Base-by-base conservation (phyloP, 768 basidiomycete species). In the Leucocoprinus leucothites region DNA sequence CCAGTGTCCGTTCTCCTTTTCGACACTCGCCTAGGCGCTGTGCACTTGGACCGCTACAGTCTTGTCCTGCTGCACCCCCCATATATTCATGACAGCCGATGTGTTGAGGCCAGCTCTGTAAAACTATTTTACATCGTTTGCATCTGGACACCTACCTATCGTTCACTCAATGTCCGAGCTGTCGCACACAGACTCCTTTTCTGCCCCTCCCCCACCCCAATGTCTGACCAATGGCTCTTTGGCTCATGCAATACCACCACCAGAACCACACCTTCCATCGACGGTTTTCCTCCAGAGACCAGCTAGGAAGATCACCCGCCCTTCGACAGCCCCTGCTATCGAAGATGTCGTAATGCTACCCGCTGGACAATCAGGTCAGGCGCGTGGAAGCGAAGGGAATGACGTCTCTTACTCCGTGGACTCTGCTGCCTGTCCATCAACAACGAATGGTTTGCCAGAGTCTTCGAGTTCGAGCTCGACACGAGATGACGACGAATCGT, bases 321-420 rank as follows among this genome's bases (percentile, higher is more conserved):
- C 74, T 28, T 70, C 73, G 8, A 74, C 74, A 13, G 72, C 74
- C 2, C 73, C 74, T 9, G 63, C 79, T 48, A 69, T 74, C 9
- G 78, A 82, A 51, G 74, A 73, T 45, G 41, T 65, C 21, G 34
- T 63, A 8, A 63, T 80, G 24, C 65, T 83, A 25, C 81, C 82
- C 35, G 75, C 77, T 13, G 58, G 64, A 25, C 65, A 69, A 7
- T 57, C 69, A 16, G 25, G 56, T 40, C 60, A 57, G 43, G 22
- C 31, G 9, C 41, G 28, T 26, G 24, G 38, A 43, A 26, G 19
- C 42, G 22, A 19, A 19, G 36, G 14, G 22, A 35, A 43, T 43
- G 47, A 56, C 18, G 28, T 34, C 26, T 13, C 41, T 11, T 25
- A 21, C 26, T n/a, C n/a, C 18, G 16, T 18, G 18, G 48, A 43